Base-by-base conservation (phyloP, 2,329 filamentous ascomycete species). In the Periconia macrospinosa region DNA sequence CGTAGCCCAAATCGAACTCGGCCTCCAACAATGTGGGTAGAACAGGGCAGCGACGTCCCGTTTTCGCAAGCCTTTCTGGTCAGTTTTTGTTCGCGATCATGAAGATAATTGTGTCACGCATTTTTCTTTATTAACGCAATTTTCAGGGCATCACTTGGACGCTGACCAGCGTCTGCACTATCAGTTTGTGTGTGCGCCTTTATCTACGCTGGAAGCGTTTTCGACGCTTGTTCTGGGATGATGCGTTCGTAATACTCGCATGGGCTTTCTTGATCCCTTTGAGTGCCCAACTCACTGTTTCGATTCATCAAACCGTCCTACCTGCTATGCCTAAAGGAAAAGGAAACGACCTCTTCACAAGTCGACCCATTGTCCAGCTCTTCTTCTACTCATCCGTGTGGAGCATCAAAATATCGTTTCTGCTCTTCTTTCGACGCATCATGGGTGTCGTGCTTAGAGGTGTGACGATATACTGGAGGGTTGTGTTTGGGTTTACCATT, bases 351-450 rank as follows among this genome's bases (percentile, higher is more conserved):
- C 18, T 33, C 20, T 53, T 55, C 20, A 50, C 52, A 10, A 53
- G 55, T 41, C 41, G 53, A n/a, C 55, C 53, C 40, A 37, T 53
- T 20, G 49, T 57, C 10, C 45, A 48, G 2, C 53, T 58, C 49
- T 18, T 58, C 5, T 55, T 61, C n/a, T 61, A 58, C 27, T 52
- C 49, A 3, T 48, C 53, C 1, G 27, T 63, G 9, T 63, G 58
- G 58, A 46, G 50, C 18, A 41, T 61, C 46, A 61, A 63, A 20
- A 6, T 58, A 10, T 47, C 33, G 1, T 63, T 61, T 41, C 35
- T 61, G 14, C n/a, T 63, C 3, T 60, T 60, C 42, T 61, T 63
- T 35, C 30, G 53, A 2, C 33, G 58, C 11, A 18, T 63, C 8
- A 37, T 37, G 11, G 33, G 33, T n/a, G 33, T 37, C 11, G 33